Evolutionary conservation across 1,139 yeast species (phyloP).

Genomic region (Suhomyces kunorum): DNA sequence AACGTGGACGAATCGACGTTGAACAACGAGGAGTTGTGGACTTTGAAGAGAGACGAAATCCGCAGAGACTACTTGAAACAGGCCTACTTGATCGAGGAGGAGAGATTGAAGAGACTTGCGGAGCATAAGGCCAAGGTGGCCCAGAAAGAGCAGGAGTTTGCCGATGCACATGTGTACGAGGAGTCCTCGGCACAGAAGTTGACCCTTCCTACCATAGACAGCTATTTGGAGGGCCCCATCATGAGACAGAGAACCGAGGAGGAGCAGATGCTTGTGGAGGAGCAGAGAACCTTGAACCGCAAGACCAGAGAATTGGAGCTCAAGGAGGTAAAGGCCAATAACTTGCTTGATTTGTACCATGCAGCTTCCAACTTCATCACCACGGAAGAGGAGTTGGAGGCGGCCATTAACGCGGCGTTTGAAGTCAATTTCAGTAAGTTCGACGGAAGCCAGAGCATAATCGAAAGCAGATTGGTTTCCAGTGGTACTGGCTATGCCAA

Average conservation of each 20-base stretch:
- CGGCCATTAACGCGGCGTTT: slow-evolving; percentile 59
- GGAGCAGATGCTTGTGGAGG: slow-evolving; percentile 48
- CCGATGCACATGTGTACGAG: slow-evolving; percentile 26
- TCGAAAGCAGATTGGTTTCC: slow-evolving; percentile 41
- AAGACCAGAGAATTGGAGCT: slow-evolving; percentile 33
- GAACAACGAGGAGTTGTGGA: slow-evolving; percentile 54
- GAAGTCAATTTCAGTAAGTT: slow-evolving; percentile 43
- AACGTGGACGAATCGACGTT: slow-evolving; percentile 38
- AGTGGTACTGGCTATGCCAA: slow-evolving; percentile 32
- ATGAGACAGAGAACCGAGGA: slow-evolving; percentile 72
- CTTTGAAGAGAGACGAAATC: slow-evolving; percentile 59
- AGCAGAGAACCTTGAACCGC: slow-evolving; percentile 39
- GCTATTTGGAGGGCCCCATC: slow-evolving; percentile 64
- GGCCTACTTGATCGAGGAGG: slow-evolving; percentile 59
- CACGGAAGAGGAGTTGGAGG: slow-evolving; percentile 62
- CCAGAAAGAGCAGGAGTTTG: slow-evolving; percentile 29
- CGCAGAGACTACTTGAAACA: slow-evolving; percentile 73
- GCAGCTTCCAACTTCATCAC: slow-evolving; percentile 65
- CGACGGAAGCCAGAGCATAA: slow-evolving; percentile 35
- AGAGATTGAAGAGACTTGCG: slow-evolving; percentile 31
- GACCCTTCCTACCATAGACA: slow-evolving; percentile 80
- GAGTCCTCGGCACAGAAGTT: slow-evolving; percentile 50
- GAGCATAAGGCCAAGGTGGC: slow-evolving; percentile 32
- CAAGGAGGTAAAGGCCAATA: slow-evolving; percentile 51
- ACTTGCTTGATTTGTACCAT: slow-evolving; percentile 71